Evolutionary conservation across 202 grass and related monocot species (phyloP).

Genomic region (Zizania palustris): DNA sequence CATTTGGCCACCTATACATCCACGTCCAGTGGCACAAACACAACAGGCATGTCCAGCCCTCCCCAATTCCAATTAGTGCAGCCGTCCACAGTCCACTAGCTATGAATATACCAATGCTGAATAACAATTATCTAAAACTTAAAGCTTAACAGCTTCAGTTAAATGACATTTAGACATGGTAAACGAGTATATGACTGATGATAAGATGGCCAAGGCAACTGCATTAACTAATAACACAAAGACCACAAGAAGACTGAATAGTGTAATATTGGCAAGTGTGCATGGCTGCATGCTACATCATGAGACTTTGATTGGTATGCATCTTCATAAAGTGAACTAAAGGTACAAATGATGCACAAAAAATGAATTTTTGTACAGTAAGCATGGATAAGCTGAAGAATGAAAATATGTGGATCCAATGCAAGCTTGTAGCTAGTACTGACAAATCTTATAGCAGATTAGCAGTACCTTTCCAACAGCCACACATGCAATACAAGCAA

Average conservation of each 20-base stretch:
- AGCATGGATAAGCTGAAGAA: neutral
- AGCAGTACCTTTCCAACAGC: conserved; percentile 86
- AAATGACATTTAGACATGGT: neutral
- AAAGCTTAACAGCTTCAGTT: neutral
- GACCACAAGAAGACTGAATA: conserved; percentile 22
- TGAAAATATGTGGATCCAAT: neutral
- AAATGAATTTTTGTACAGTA: neutral
- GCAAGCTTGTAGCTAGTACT: neutral
- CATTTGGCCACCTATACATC: too few relatives aligned
- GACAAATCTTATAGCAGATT: neutral
- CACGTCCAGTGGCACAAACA: too few relatives aligned
- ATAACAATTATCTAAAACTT: neutral
- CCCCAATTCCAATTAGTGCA: too few relatives aligned
- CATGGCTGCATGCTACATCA: conserved; percentile 21
- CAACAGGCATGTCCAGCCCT: too few relatives aligned
- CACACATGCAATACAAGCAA: conserved; percentile 84
- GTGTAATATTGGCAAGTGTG: conserved; percentile 15
- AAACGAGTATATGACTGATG: conserved; percentile 4
- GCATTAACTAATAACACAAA: conserved; percentile 14
- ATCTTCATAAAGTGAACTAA: conserved; percentile 16
- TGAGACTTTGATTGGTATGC: neutral
- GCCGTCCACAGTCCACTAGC: too few relatives aligned
- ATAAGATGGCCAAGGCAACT: neutral
- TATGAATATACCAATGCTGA: neutral
- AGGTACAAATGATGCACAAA: neutral